These are phyloP conservation scores for Astrothelium subdiscretum DNA, from an alignment of 495 filamentous ascomycete species.

Conservation along the genomic window DNA sequence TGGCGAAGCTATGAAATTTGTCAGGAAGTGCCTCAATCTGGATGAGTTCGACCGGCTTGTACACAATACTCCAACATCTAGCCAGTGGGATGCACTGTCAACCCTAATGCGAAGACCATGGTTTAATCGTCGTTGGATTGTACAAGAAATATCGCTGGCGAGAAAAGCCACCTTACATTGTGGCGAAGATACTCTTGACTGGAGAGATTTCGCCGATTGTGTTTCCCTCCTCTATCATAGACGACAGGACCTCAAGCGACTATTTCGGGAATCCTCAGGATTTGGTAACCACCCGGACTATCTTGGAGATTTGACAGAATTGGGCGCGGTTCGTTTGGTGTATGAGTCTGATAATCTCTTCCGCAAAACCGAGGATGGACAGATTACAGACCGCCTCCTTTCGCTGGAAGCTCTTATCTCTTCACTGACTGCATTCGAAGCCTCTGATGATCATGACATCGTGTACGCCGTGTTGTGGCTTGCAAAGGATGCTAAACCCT, in stretches of 20 bases:
- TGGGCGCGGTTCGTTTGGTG: conserved; percentile 10
- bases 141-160: conserved; percentile 17
- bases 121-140: conserved; percentile 18
- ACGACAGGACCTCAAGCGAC: conserved; percentile 10
- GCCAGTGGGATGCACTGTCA: conserved; percentile 11
- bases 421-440: conserved; percentile 13
- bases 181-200: conserved; percentile 10
- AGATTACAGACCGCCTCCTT: conserved; percentile 7
- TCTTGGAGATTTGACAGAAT: conserved; percentile 13
- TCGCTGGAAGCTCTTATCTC: conserved; percentile 14
- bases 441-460: conserved; percentile 8
- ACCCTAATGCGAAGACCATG: conserved; percentile 17
- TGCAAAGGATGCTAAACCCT: conserved; percentile 12
- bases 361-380: conserved; percentile 11
- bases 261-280: conserved; percentile 9
- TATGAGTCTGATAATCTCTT: conserved; percentile 13
- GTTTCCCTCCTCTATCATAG: conserved; percentile 7
- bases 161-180: conserved; percentile 9
- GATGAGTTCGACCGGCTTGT: conserved; percentile 14
- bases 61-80: conserved; percentile 3
- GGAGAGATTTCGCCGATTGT: conserved; percentile 13
- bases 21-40: conserved; percentile 5
- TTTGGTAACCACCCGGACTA: conserved; percentile 13
- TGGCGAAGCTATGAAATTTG: conserved; percentile 11
- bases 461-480: conserved; percentile 17